Base-by-base conservation (phyloP, 2,329 filamentous ascomycete species). In the Ophiostoma quercus region DNA sequence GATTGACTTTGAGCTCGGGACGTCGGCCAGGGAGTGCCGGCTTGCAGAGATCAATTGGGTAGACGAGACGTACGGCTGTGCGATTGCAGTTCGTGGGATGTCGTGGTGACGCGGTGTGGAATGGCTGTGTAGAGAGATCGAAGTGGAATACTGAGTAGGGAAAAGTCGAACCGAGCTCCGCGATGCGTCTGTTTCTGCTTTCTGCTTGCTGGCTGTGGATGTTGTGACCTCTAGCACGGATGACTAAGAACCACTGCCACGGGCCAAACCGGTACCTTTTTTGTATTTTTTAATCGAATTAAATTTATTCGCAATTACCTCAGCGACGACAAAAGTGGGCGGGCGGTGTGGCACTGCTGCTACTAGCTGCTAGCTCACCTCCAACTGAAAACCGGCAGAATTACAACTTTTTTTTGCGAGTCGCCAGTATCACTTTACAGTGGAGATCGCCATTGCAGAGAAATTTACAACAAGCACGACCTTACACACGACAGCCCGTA, bases 181-280 rank as follows among this genome's bases (percentile, higher is more conserved):
- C 57, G 57, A 62, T 32, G 57, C 34, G n/a, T 57, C 34, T 11
- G 8, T 57, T 25, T 9, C 11, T 54, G 51, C n/a, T 57, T 29
- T 29, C 25, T 29, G 25, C 25, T 29, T 29, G 25, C 25, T 29
- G 6, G 19, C 16, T 25, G n/a, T 22, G 47, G 47, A 19, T 16
- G 47, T 8, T 54, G 5, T 57, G 51, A 25, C 51, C 51, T 25
- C 51, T 57, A 25, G 51, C n/a, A 57, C 51, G 9, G 12, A 22
- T 57, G 51, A 57, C 51, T 57, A 57, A 57, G 22, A n/a, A 22
- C 7, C 8, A 12, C 9, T 16, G 16, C 43, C 19, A 68, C 72
- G 72, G 72, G 71, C 72, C 62, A 73, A 73, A 71, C 71, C 72
- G 72, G 72, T 57, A 57, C n/a, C 22, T 29, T 16, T 22, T 25